phyloP scores from a whole-genome alignment of 805 yeast genomes.

The Metschnikowia noctiluminum region DNA sequence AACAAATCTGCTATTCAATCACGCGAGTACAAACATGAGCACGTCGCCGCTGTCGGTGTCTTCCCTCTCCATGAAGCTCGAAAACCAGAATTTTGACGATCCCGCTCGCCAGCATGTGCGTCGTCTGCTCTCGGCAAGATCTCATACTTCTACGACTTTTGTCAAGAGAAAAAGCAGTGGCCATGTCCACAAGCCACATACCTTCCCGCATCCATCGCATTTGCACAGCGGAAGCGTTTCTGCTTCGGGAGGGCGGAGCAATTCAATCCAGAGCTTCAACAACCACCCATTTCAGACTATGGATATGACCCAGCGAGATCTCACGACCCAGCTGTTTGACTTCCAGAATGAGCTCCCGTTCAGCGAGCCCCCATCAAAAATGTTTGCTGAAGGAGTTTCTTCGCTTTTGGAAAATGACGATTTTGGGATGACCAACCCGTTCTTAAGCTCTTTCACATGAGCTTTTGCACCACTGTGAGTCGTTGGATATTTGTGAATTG shows the following conservation, averaged over 20 bases:
- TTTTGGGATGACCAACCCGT: slow-evolving; percentile 5
- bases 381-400: slow-evolving; percentile 1
- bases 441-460: slow-evolving; percentile 4
- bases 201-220: not conserved
- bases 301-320: not conserved
- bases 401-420: slow-evolving; percentile 5
- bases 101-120: not conserved
- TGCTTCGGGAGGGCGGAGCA: not conserved
- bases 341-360: slow-evolving; percentile 1
- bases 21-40: slow-evolving; percentile 5
- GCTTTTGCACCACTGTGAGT: not conserved
- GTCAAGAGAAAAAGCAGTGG: slow-evolving; percentile 15
- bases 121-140: slow-evolving; percentile 8
- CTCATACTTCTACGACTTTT: slow-evolving; percentile 7
- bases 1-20: slow-evolving; percentile 16
- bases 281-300: not conserved
- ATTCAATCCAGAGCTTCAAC: not conserved
- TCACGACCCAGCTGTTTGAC: not conserved
- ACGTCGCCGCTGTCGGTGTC: slow-evolving; percentile 17
- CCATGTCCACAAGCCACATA: slow-evolving; percentile 19
- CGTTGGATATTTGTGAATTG: too few species aligned
- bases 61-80: slow-evolving; percentile 29
- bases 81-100: slow-evolving; percentile 23
- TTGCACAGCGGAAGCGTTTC: not conserved
- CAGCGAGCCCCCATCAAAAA: slow-evolving; percentile 8